A percentile compares a stretch with the other conserved stretches of the same genome.
Conservation (phyloP, 2,329 filamentous ascomycete genomes). For the Byssoonygena ceratinophila region DNA sequence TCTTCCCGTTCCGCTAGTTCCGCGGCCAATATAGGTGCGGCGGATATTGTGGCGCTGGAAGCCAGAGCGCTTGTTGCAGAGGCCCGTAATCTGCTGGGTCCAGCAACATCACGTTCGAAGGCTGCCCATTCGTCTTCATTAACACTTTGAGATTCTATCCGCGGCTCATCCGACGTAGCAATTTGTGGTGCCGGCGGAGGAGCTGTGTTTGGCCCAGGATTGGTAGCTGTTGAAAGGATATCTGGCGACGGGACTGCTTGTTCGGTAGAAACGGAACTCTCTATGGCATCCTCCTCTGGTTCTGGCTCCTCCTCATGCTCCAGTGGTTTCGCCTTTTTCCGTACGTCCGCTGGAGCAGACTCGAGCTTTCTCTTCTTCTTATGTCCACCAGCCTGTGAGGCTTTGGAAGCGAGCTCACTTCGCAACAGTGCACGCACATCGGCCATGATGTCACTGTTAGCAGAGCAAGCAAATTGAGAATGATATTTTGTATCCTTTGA, state of each 20-base stretch:
- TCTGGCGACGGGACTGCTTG: constrained; percentile 21
- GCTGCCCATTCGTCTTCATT: constrained; percentile 79
- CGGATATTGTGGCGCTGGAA: constrained; percentile 53
- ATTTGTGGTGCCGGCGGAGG: constrained; percentile 5
- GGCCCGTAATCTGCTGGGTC: constrained; percentile 28
- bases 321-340: constrained; percentile 35
- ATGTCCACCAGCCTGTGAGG: constrained; percentile 37
- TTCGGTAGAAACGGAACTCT: constrained; percentile 10
- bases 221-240: neutral
- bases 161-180: neutral
- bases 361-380: constrained; percentile 48
- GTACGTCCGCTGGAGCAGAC: constrained; percentile 30
- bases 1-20: constrained; percentile 49
- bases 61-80: constrained; percentile 24
- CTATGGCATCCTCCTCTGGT: constrained; percentile 1
- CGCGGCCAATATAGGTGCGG: constrained; percentile 55
- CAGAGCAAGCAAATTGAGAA: too few species aligned
- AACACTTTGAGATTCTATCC: constrained; percentile 27
- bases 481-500: neutral
- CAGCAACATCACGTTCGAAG: constrained; percentile 71
- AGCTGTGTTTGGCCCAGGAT: neutral
- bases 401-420: constrained; percentile 62
- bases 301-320: constrained; percentile 19
- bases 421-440: constrained; percentile 71
- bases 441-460: constrained; percentile 45